Conservation (phyloP, 1,284 basidiomycete genomes). For the Farysia itapuensis region DNA sequence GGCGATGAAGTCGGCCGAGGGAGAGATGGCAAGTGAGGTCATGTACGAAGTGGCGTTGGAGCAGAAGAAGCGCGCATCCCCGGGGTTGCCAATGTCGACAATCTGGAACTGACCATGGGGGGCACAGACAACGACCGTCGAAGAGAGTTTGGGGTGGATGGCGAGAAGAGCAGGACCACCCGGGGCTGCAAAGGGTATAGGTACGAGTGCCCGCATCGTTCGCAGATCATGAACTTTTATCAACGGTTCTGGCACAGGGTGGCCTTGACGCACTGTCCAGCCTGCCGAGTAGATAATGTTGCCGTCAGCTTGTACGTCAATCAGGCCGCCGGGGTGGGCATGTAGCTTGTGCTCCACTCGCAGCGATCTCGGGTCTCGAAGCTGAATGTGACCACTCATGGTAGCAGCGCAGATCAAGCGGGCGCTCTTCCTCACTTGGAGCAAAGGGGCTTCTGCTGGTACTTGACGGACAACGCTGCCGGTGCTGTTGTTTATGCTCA, state of each 20-base stretch:
- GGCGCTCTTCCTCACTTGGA: conserved; percentile 47
- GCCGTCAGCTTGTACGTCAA: conserved; percentile 57
- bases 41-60: conserved; percentile 70
- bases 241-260: conserved; percentile 84
- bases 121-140: conserved; percentile 78
- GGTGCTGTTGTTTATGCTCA: conserved; percentile 49
- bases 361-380: conserved; percentile 55
- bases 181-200: conserved; percentile 75
- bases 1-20: conserved; percentile 84
- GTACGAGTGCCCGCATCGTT: conserved; percentile 75
- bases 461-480: conserved; percentile 46
- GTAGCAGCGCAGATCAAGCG: conserved; percentile 47
- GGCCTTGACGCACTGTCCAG: conserved; percentile 67
- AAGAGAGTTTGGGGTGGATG: conserved; percentile 76
- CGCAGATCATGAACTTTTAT: conserved; percentile 91
- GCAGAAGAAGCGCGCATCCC: conserved; percentile 72
- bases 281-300: conserved; percentile 56
- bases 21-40: conserved; percentile 78
- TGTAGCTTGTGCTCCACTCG: conserved; percentile 50
- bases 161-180: conserved; percentile 84
- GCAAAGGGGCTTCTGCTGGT: conserved; percentile 49
- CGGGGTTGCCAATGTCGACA: conserved; percentile 76
- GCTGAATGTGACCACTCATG: conserved; percentile 51
- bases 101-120: conserved; percentile 85
- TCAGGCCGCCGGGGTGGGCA: conserved; percentile 58